These are phyloP conservation scores for Hirschioporus abietinus DNA, from an alignment of 768 basidiomycete species.

Conservation along the genomic window DNA sequence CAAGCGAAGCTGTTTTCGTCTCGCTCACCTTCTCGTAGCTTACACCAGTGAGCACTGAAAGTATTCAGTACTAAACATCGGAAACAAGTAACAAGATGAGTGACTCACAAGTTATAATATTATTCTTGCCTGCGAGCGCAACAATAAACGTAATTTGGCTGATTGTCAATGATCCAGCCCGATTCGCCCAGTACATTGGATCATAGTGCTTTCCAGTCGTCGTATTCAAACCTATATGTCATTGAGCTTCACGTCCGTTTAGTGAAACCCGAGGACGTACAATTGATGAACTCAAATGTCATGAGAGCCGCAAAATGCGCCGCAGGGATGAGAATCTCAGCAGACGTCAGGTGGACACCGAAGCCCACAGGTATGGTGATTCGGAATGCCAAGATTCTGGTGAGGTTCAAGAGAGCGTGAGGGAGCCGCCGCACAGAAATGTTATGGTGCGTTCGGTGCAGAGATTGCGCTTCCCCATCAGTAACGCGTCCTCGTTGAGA, in stretches of 20 bases:
- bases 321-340: conserved; percentile 33
- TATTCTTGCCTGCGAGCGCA: conserved; percentile 46
- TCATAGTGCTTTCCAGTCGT: conserved; percentile 11
- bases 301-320: conserved; percentile 34
- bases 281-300: conserved; percentile 31
- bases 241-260: neutral
- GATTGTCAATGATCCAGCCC: conserved; percentile 26
- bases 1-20: neutral
- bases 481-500: neutral
- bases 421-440: conserved; percentile 20
- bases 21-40: conserved; percentile 17
- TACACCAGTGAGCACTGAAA: conserved; percentile 16
- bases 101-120: conserved; percentile 34
- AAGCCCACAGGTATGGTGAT: conserved; percentile 25
- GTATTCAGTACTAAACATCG: neutral
- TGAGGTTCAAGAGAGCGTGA: conserved; percentile 21
- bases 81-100: neutral
- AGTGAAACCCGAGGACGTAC: conserved; percentile 19
- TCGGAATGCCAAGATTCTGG: conserved; percentile 27
- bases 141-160: conserved; percentile 39
- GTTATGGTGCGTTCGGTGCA: neutral
- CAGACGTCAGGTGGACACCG: conserved; percentile 6
- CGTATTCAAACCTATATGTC: conserved; percentile 15
- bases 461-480: neutral
- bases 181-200: conserved; percentile 22